Evolutionary conservation across 352 stramenopile genomes (phyloP), one percentile per base, ranked within the genome.

Genomic region (Thalassiosira hispida): DNA sequence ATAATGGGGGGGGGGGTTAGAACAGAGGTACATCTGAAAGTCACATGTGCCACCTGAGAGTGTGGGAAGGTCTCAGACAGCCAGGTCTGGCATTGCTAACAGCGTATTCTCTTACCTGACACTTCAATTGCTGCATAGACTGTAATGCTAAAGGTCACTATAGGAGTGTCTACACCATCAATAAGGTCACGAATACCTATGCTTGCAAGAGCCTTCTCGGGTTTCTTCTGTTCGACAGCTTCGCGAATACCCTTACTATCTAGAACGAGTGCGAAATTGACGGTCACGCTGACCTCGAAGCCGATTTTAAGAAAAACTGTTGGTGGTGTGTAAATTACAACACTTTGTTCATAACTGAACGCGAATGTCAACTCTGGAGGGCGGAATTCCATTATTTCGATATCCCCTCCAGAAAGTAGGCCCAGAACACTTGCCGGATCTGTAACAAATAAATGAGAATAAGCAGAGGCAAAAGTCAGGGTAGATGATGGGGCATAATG

Each of bases 141-240:
- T 35, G 46, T 11, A 18, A 6, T 35, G 14, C 20, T 63, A 16
- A 73, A 20, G 2, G 16, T 53, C 7, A 77, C 55, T 8, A 69
- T 25, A 5, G 68, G 44, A 31, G 52, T 63, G 42, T 77, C 68
- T 18, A 71, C 68, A 1, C 46, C 68, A 33, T 77, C 46, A 62
- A 77, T 71, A 25, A 20, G 52, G 23, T 77, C 68, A 0, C 55
- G 65, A 7, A 77, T n/a, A 8, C 44, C 68, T 64, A 77, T 56
- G 14, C 25, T 63, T 23, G 63, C 71, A 1, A 69, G 23, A 25
- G 56, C 64, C 55, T 73, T 73, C 0, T 53, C 0, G 6, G 55
- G 55, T 2, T 64, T 53, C 12, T 9, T 20, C 29, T 52, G n/a
- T 49, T 49, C 33, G 1, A 73, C 38, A 23, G 64, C 64, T 35